These are phyloP conservation scores for Rubia balearica DNA, from an alignment of 305 asterid species.

Conservation along the genomic window DNA sequence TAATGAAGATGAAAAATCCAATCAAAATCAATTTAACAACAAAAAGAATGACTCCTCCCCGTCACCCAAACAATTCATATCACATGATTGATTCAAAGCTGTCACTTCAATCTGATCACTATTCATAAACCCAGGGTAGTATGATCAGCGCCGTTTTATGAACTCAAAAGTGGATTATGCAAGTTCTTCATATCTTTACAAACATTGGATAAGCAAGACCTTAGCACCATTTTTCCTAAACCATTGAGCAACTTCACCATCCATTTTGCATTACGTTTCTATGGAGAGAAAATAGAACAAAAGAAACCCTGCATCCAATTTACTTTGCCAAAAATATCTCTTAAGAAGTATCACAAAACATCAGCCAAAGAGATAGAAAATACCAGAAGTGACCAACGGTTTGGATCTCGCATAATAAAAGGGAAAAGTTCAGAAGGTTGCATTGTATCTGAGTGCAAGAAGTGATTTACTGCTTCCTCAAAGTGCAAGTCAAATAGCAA, in stretches of 20 bases:
- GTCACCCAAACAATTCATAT: not conserved
- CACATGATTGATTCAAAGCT: not conserved
- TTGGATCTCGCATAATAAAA: conserved; percentile 89
- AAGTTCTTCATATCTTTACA: not conserved
- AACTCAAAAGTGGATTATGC: not conserved
- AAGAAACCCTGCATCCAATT: not conserved
- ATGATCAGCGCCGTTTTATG: not conserved
- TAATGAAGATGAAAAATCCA: not conserved
- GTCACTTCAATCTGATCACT: not conserved
- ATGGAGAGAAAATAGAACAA: not conserved
- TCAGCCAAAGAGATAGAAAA: conserved; percentile 14
- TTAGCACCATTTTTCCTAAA: not conserved
- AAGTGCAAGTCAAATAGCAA: conserved; percentile 88
- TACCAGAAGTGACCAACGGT: conserved; percentile 96
- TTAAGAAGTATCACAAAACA: conserved; percentile 1
- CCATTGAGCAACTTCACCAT: not conserved
- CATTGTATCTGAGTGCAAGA: conserved; percentile 86
- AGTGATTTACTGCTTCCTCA: conserved; percentile 91
- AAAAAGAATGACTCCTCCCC: not conserved
- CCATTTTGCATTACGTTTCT: not conserved
- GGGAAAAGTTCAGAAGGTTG: conserved; percentile 97
- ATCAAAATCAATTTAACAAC: not conserved
- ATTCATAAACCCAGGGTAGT: not conserved
- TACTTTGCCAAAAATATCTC: not conserved
- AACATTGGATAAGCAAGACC: not conserved